Evolutionary conservation across 495 filamentous ascomycete genomes (phyloP).

Genomic region (Delitschia confertaspora): DNA sequence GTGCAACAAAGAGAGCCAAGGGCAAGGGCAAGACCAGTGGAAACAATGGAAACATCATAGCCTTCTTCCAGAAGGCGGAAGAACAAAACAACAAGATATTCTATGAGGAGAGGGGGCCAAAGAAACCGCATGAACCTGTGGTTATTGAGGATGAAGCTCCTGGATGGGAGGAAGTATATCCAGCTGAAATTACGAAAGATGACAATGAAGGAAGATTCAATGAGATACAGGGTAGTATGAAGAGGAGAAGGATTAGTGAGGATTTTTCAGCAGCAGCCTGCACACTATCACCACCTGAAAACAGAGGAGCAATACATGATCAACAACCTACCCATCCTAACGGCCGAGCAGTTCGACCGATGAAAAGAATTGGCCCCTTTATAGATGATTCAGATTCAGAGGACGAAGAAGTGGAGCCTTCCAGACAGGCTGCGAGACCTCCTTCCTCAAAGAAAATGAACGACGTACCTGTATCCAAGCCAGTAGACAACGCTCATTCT

Average conservation of each 20-base stretch:
- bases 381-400: slow-evolving; percentile 62
- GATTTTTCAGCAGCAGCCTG: slow-evolving; percentile 10
- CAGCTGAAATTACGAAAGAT: slow-evolving; percentile 7
- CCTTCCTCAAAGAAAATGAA: slow-evolving; percentile 4
- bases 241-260: slow-evolving; percentile 38
- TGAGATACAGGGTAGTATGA: slow-evolving; percentile 39
- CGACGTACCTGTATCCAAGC: neutral
- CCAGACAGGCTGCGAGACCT: slow-evolving; percentile 3
- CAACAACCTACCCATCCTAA: slow-evolving; percentile 29
- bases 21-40: slow-evolving; percentile 36
- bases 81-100: slow-evolving; percentile 35
- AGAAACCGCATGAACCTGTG: slow-evolving; percentile 5
- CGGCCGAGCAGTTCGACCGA: slow-evolving; percentile 21
- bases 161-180: slow-evolving; percentile 15
- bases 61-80: slow-evolving; percentile 72
- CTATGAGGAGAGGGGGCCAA: slow-evolving; percentile 31
- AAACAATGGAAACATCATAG: slow-evolving; percentile 68
- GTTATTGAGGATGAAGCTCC: slow-evolving; percentile 41
- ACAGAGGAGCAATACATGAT: slow-evolving; percentile 31
- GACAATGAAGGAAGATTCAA: slow-evolving; percentile 43
- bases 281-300: slow-evolving; percentile 23
- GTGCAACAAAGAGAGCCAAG: slow-evolving; percentile 20
- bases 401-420: slow-evolving; percentile 39
- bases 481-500: neutral
- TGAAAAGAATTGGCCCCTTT: slow-evolving; percentile 43